Evolutionary conservation across 345 rosid genomes (phyloP).

Genomic region (Reutealis trisperma): DNA sequence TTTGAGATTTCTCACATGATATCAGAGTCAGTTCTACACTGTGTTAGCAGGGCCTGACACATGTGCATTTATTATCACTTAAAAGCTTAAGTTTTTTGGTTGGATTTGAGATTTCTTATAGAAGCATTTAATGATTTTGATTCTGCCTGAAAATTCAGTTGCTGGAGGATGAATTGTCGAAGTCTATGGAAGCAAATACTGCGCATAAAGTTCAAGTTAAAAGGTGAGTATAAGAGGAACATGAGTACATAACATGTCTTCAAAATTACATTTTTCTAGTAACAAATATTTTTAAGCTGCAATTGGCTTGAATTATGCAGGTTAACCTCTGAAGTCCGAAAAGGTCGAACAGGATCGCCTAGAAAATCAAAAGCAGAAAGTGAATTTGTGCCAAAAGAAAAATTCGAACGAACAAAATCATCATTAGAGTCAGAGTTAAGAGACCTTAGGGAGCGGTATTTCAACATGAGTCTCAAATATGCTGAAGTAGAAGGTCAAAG

Average conservation of each 20-base stretch:
- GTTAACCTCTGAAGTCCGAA: conserved; percentile 28
- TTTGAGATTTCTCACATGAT: no score
- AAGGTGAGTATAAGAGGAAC: conserved; percentile 24
- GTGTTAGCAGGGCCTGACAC: no score
- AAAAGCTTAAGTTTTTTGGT: no score
- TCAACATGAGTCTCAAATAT: conserved; percentile 61
- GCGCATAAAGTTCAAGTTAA: conserved; percentile 30
- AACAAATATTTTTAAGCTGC: no score
- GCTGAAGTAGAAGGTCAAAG: conserved; percentile 61
- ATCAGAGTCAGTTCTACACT: no score
- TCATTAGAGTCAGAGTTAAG: conserved; percentile 51
- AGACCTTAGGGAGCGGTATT: conserved; percentile 55
- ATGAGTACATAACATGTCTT: no score
- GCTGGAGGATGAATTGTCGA: conserved; percentile 37
- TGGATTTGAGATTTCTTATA: no score
- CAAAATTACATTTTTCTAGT: no score
- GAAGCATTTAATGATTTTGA: conserved; percentile 3
- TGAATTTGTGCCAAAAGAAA: conserved; percentile 47
- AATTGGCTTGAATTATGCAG: conserved; percentile 21
- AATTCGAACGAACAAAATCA: conserved; percentile 47
- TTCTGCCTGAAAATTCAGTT: conserved; percentile 26
- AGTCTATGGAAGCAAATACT: conserved; percentile 33
- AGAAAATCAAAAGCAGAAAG: conserved; percentile 39
- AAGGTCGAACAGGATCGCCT: conserved; percentile 21
- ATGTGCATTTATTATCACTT: no score